phyloP scores from a whole-genome alignment of 148 eudicot species.

The Hydrangea macrophylla region DNA sequence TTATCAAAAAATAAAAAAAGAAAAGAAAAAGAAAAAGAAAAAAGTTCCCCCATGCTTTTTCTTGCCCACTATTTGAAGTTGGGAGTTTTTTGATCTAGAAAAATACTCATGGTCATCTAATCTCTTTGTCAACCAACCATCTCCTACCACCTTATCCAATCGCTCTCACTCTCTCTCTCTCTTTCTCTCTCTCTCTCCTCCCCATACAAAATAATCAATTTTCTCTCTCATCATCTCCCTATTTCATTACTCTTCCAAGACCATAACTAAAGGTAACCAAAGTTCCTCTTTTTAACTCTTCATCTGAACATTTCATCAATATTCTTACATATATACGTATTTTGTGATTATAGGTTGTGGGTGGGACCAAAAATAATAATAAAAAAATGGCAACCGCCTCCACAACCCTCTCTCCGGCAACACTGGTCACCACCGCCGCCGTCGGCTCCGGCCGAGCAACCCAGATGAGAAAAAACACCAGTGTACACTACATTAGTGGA shows the following conservation, averaged over 20 bases:
- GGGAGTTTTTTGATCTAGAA: neutral
- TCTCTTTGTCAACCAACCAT: conserved; percentile 24
- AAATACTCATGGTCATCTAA: neutral
- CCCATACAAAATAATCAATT: neutral
- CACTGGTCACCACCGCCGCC: conserved; percentile 13
- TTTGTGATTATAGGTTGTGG: neutral
- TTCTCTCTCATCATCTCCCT: conserved; percentile 9
- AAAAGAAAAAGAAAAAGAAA: too few species aligned
- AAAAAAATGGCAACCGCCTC: conserved; percentile 26
- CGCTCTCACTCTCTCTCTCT: neutral
- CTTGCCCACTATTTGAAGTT: neutral
- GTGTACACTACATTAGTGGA: conserved; percentile 30
- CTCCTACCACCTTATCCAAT: conserved; percentile 20
- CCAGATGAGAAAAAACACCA: conserved; percentile 19
- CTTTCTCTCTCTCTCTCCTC: too few species aligned
- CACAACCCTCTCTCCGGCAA: conserved; percentile 28
- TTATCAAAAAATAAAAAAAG: too few species aligned
- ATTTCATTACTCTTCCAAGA: neutral
- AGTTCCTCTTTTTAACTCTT: neutral
- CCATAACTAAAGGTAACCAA: conserved; percentile 3
- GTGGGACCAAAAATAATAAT: conserved; percentile 21
- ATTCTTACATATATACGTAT: neutral
- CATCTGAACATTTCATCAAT: neutral
- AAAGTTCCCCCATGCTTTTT: too few species aligned
- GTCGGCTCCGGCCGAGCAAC: conserved; percentile 4